A percentile compares a stretch with the other conserved stretches of the same genome.
phyloP scores from a whole-genome alignment of 306 rosid species.

The Cucumis melo region DNA sequence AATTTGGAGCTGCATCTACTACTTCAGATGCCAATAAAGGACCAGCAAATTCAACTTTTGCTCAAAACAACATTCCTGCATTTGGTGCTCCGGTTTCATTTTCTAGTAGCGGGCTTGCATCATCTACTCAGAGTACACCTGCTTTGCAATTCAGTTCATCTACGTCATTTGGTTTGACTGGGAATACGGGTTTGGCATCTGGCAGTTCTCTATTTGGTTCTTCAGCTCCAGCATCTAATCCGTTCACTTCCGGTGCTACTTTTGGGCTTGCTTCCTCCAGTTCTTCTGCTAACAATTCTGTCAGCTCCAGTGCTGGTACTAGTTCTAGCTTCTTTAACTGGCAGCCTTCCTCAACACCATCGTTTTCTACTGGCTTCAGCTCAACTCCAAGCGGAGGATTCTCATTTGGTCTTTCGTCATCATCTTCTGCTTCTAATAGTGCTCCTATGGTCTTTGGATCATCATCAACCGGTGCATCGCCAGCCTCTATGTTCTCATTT shows the following conservation, averaged over 20 bases:
- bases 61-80: conserved; percentile 16
- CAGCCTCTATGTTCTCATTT: conserved; percentile 46
- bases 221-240: conserved; percentile 27
- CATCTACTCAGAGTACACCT: conserved; percentile 38
- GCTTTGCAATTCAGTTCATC: conserved; percentile 34
- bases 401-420: conserved; percentile 9
- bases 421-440: not conserved
- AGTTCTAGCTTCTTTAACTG: conserved; percentile 35
- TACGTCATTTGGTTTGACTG: conserved; percentile 31
- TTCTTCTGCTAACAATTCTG: conserved; percentile 29
- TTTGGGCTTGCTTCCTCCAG: conserved; percentile 32
- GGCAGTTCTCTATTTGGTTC: conserved; percentile 44
- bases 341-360: conserved; percentile 38
- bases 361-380: conserved; percentile 26
- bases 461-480: conserved; percentile 31
- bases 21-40: conserved; percentile 28
- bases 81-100: conserved; percentile 24
- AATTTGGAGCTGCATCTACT: conserved; percentile 36
- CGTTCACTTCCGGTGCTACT: conserved; percentile 23
- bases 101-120: conserved; percentile 25
- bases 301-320: conserved; percentile 32
- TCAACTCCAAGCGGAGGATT: conserved; percentile 20
- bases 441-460: conserved; percentile 27
- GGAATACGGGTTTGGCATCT: conserved; percentile 30
- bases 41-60: conserved; percentile 20